Evolutionary conservation across 2,329 filamentous ascomycete genomes (phyloP).

Genomic region (Calonectria pseudoreteaudii): DNA sequence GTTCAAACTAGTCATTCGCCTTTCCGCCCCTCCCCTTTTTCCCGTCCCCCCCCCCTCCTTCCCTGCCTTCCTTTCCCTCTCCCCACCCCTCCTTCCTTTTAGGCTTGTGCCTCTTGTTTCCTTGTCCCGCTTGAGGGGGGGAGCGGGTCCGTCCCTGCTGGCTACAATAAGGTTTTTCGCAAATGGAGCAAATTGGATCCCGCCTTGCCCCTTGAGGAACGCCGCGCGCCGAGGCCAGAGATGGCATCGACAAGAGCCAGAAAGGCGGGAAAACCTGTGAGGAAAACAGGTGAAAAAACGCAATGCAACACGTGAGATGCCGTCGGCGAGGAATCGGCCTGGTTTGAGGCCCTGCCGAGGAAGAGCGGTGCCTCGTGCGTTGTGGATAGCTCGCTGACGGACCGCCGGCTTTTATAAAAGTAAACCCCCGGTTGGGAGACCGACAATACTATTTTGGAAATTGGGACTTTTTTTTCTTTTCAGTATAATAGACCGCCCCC

Average conservation of each 20-base stretch:
- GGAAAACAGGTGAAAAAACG: background rate
- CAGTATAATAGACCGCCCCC: constrained; percentile 11
- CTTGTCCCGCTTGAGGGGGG: background rate
- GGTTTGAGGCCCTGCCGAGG: constrained; percentile 5
- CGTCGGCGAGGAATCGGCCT: constrained; percentile 21
- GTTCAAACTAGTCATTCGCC: background rate
- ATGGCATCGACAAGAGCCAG: background rate
- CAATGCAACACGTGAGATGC: constrained; percentile 33
- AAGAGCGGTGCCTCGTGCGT: background rate
- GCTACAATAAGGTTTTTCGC: constrained; percentile 34
- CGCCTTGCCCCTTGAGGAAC: constrained; percentile 35
- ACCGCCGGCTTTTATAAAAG: constrained; percentile 1
- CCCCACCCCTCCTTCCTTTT: background rate
- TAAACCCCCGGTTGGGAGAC: background rate
- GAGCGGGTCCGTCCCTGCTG: background rate
- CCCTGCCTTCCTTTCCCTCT: background rate
- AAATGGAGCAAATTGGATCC: constrained; percentile 22
- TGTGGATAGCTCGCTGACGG: constrained; percentile 1
- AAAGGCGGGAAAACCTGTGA: background rate
- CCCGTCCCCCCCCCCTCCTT: background rate
- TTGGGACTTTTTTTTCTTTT: background rate
- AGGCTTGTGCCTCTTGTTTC: background rate
- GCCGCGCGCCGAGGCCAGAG: constrained; percentile 34
- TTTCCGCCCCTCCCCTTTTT: background rate
- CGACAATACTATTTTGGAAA: background rate